Percentiles rank a stretch among this genome's conserved stretches.
These are phyloP conservation scores for Gossypium schwendimanii DNA, from an alignment of 441 rosid genomes.

Conservation along the genomic window DNA sequence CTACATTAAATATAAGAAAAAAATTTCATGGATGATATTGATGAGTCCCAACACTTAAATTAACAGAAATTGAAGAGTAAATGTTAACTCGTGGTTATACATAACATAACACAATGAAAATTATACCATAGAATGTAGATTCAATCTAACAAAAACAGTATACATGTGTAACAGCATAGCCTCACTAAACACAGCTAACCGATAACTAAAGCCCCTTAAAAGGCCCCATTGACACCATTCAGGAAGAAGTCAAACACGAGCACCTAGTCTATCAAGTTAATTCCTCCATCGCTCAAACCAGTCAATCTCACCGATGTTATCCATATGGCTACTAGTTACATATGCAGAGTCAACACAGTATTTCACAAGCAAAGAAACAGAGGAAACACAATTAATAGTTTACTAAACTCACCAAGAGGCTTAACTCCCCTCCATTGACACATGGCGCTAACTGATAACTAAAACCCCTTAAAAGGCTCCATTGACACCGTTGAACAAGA, in stretches of 20 bases:
- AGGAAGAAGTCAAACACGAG: background rate
- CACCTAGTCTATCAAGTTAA: background rate
- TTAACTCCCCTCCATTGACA: too few species aligned
- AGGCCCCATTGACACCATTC: background rate
- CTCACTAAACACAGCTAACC: background rate
- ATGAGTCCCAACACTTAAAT: background rate
- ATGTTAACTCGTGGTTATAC: background rate
- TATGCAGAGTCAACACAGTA: background rate
- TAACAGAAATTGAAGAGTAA: background rate
- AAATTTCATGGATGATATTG: background rate
- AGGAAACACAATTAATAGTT: background rate
- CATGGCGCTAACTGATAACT: too few species aligned
- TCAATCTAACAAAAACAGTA: background rate
- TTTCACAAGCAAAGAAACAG: background rate
- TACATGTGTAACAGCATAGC: constrained; percentile 17
- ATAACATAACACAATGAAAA: background rate
- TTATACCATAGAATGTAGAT: background rate
- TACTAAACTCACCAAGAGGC: constrained; percentile 34
- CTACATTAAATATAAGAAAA: background rate
- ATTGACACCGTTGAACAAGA: too few species aligned
- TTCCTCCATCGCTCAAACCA: background rate
- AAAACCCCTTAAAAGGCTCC: too few species aligned
- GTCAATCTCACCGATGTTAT: background rate
- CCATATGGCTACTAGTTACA: background rate
- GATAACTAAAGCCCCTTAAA: background rate